Evolutionary conservation across 2,329 filamentous ascomycete species (phyloP), one percentile per base, ranked within the genome.

Genomic region (Arthrobotrys sinensis): DNA sequence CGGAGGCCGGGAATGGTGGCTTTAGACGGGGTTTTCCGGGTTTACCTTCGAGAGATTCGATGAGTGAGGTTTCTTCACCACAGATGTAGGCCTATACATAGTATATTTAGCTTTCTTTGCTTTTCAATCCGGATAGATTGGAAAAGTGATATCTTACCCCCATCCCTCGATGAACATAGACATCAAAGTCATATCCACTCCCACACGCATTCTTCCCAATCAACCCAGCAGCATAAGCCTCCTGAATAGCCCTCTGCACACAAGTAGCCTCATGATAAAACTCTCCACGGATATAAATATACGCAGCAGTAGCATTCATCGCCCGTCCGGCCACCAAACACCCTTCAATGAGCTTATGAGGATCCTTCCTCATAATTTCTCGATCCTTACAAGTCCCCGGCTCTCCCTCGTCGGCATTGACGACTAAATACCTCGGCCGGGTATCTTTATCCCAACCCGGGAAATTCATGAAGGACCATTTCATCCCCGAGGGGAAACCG

Each of bases 381-480:
- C 96, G 92, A 86, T 99, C 96, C 88, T 99, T 99, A 91, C 96
- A 99, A 67, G 96, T 99, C 85, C 96, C 96, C 34, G 96, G 96
- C 86, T 99, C 96, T 83, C 96, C 96, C 87, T 99, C 96, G 85
- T 99, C 96, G 81, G 96, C 96, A 84, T 99, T 99, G 87, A 99
- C 93, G 79, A 99, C 95, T 69, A 99, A 88, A 84, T 99, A 99
- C 83, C 96, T 91, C 81, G 96, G 96, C 86, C 97, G 97, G 82
- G 86, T 92, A 85, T 98, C 96, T 87, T 99, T 97, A 83, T 99
- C 95, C 96, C 96, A 99, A 83, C 94, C 96, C 87, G 97, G 97
- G 88, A 95, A 94, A 89, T 99, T 99, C 96, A 99, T 99, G 86
- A 99, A 99, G 62, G 94, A 97, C 94, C 96, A 99, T 94, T 99